Percentiles rank a stretch among this genome's conserved stretches.
Conservation (phyloP, 192 early-diverging fungal species). For the Gonapodya prolifera region DNA sequence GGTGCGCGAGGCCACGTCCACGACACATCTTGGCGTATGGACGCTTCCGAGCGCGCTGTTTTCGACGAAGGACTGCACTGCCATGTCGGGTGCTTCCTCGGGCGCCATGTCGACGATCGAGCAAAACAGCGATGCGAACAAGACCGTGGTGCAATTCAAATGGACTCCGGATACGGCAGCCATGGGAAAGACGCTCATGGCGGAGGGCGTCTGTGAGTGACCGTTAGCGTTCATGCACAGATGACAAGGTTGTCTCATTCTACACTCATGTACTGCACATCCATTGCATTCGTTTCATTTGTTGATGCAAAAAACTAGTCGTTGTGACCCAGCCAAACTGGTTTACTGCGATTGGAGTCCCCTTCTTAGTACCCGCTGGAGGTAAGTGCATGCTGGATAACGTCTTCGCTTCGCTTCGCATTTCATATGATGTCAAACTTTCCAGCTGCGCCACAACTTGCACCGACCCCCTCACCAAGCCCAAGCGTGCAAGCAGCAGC, state of each 20-base stretch:
- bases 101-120: neutral
- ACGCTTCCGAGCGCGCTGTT: neutral
- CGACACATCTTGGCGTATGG: neutral
- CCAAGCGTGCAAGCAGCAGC: too few species aligned
- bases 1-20: neutral
- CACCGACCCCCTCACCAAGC: too few species aligned
- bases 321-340: neutral
- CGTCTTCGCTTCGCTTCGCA: too few species aligned
- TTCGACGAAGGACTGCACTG: neutral
- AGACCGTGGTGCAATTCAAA: neutral
- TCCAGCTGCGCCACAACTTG: too few species aligned
- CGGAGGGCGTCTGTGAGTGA: neutral
- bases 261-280: too few species aligned
- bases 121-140: neutral
- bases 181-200: neutral
- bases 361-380: neutral
- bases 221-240: neutral
- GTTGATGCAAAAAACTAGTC: neutral
- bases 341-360: neutral
- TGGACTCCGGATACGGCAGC: neutral
- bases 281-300: too few species aligned
- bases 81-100: neutral
- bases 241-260: neutral
- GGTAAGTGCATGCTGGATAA: too few species aligned
- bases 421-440: too few species aligned